Conservation (phyloP, 2,329 filamentous ascomycete genomes). For the Ampelomyces quisqualis region DNA sequence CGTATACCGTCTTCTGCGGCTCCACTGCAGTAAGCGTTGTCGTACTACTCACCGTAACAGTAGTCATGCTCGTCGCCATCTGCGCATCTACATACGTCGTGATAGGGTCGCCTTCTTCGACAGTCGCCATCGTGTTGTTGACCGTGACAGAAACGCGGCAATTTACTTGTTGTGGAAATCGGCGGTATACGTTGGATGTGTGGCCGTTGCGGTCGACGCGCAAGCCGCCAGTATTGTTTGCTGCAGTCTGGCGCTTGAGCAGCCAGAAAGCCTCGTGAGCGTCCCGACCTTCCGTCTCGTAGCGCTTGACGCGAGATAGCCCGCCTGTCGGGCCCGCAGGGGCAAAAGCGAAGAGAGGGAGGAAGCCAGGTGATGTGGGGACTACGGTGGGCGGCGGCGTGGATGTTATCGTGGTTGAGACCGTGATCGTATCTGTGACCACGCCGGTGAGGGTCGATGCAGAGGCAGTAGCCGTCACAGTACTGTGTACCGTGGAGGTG, state of each 20-base stretch:
- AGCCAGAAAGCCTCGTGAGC: conserved; percentile 4
- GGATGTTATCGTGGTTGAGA: conserved; percentile 12
- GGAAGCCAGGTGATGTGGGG: conserved; percentile 16
- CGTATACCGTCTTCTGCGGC: conserved; percentile 21
- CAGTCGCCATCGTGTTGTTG: conserved; percentile 5
- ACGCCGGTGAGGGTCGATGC: conserved; percentile 24
- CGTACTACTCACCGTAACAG: conserved; percentile 18
- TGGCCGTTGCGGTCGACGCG: conserved; percentile 15
- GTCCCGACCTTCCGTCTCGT: conserved; percentile 7
- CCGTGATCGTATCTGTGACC: conserved; percentile 16
- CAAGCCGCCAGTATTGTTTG: conserved; percentile 20
- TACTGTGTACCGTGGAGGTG: conserved; percentile 14
- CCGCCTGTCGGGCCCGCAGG: conserved; percentile 6
- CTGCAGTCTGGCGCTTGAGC: conserved; percentile 21
- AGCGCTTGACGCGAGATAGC: conserved; percentile 23
- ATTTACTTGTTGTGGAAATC: conserved; percentile 15
- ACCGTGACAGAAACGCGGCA: conserved; percentile 19
- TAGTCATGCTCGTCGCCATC: conserved; percentile 18
- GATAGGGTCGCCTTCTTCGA: conserved; percentile 15
- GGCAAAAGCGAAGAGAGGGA: conserved; percentile 14
- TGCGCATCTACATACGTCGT: conserved; percentile 11
- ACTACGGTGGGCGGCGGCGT: conserved; percentile 17
- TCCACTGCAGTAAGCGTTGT: conserved; percentile 13
- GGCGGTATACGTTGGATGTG: conserved; percentile 11
- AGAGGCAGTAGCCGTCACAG: conserved; percentile 19